A percentile compares a stretch with the other conserved stretches of the same genome.
These are phyloP conservation scores for Serendipita indica DNA, from an alignment of 768 basidiomycete genomes.

Conservation along the genomic window DNA sequence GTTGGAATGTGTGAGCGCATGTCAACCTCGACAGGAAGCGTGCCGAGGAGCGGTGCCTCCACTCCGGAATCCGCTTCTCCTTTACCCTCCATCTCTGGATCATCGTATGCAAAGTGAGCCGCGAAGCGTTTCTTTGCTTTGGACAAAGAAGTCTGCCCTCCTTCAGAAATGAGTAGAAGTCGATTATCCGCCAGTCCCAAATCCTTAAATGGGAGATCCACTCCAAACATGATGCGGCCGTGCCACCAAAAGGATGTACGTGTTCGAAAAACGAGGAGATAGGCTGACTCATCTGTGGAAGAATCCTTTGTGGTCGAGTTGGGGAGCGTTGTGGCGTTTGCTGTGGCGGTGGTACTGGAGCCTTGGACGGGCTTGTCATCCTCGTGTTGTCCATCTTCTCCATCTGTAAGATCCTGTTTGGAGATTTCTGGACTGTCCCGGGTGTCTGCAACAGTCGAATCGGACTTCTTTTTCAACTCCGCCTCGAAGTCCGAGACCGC, in stretches of 20 bases:
- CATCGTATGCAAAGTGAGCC: slow-evolving; percentile 35
- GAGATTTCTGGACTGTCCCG: slow-evolving; percentile 23
- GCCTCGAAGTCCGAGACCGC: slow-evolving; percentile 14
- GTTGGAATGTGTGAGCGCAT: slow-evolving; percentile 81
- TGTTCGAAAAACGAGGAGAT: not conserved
- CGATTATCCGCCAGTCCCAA: slow-evolving; percentile 72
- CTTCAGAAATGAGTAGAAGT: slow-evolving; percentile 86
- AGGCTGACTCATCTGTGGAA: not conserved
- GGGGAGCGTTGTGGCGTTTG: not conserved
- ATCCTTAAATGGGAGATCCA: slow-evolving; percentile 42
- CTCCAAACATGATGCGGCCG: not conserved
- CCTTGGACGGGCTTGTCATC: slow-evolving; percentile 9
- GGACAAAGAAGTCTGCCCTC: slow-evolving; percentile 58
- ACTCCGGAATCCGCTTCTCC: slow-evolving; percentile 46
- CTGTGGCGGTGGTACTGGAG: not conserved
- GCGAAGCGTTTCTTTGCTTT: slow-evolving; percentile 64
- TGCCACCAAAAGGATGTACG: not conserved
- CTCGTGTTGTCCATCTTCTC: slow-evolving; percentile 18
- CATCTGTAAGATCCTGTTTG: slow-evolving; percentile 37
- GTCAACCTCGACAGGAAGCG: slow-evolving; percentile 46
- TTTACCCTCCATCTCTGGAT: slow-evolving; percentile 12
- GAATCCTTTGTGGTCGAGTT: not conserved
- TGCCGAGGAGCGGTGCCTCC: slow-evolving; percentile 26
- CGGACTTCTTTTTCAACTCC: not conserved
- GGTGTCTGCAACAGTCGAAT: slow-evolving; percentile 21